A percentile compares a stretch with the other conserved stretches of the same genome.
Evolutionary conservation across 1,284 basidiomycete genomes (phyloP).

Genomic region (Ustilago crameri): DNA sequence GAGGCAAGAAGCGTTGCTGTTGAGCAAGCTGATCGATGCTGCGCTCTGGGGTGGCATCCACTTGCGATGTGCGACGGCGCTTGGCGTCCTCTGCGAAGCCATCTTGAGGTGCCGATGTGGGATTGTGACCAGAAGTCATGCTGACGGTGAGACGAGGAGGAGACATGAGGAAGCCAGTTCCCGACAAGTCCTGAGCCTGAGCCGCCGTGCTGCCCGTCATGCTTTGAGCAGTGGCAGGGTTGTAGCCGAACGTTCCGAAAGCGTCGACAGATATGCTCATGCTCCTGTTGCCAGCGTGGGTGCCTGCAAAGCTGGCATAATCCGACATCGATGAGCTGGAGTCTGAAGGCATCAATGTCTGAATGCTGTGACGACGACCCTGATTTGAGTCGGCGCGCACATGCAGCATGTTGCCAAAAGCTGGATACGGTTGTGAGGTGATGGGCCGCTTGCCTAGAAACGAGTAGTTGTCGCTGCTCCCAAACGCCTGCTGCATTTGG

Average conservation of each 20-base stretch:
- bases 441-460: constrained; percentile 38
- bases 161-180: constrained; percentile 59
- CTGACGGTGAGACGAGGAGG: constrained; percentile 60
- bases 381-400: constrained; percentile 40
- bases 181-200: constrained; percentile 18
- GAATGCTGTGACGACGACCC: constrained; percentile 58
- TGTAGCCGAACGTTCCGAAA: constrained; percentile 20
- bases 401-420: constrained; percentile 24
- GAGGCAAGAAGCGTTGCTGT: constrained; percentile 37
- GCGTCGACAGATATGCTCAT: constrained; percentile 46
- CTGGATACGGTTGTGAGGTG: constrained; percentile 10
- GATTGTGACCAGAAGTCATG: constrained; percentile 36
- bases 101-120: constrained; percentile 16
- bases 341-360: constrained; percentile 47
- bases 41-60: constrained; percentile 39
- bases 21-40: constrained; percentile 31
- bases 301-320: constrained; percentile 18
- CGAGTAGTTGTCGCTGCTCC: constrained; percentile 10
- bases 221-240: constrained; percentile 13
- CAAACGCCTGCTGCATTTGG: constrained; percentile 25
- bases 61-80: constrained; percentile 45
- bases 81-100: constrained; percentile 49
- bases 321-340: constrained; percentile 32
- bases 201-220: constrained; percentile 10
- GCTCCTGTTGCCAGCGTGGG: constrained; percentile 22